Base-by-base conservation (phyloP, 2,329 filamentous ascomycete species). In the Nigrograna mackinnonii region DNA sequence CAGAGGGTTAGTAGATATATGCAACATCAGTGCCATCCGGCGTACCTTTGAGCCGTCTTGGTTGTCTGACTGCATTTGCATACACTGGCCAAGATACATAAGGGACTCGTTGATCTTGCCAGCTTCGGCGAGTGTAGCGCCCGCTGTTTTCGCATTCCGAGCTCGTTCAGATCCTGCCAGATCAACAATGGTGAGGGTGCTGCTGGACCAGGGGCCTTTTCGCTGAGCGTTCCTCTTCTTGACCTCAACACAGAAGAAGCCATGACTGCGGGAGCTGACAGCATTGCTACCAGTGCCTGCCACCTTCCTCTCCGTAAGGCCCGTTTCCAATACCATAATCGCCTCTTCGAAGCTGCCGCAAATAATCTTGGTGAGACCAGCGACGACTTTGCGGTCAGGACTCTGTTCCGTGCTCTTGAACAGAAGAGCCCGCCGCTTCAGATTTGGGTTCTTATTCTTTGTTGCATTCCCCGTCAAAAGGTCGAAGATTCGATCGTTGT, bases 41-140 rank as follows among this genome's bases (percentile, higher is more conserved):
- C 49, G 35, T 76, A 89, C 87, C 80, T 89, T 92, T 62, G 79
- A 83, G 11, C 84, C 85, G 49, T 78, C 85, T 32, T 85, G 84
- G 22, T 85, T 79, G 56, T 92, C 89, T 46, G 87, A 91, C 66
- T 96, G 92, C 79, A 96, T 92, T 65, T 97, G 92, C 57, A 99
- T 79, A 64, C 94, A 99, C 63, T 97, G 94, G 0, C 94, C 94
- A 1, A 99, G 79, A 65, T 96, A 97, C 94, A 99, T 99, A 62
- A 99, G 74, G 62, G 89, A 95, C 69, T 96, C 91, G 62, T 99
- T 99, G 66, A 99, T 99, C 72, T 97, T 97, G 39, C 94, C 94
- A 24, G 92, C 94, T 72, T 99, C 94, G 0, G 88, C 92, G 12
- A 99, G 79, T 0, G 92, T 96, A 4, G 90, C 85, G 11, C 94